A percentile compares a stretch with the other conserved stretches of the same genome.
phyloP scores from a whole-genome alignment of 1,139 yeast genomes.

The Suhomyces panamericanus region DNA sequence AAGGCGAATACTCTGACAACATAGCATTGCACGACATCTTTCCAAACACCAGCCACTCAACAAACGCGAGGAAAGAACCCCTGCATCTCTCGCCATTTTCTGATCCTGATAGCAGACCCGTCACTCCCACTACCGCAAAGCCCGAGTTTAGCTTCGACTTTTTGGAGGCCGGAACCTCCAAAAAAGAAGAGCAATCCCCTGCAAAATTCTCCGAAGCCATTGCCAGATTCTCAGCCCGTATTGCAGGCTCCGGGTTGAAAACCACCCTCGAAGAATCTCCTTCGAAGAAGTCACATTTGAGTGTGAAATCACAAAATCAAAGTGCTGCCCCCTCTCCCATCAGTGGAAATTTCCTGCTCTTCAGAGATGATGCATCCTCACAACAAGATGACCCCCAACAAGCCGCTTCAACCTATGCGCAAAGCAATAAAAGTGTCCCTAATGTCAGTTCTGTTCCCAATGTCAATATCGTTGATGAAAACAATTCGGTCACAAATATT shows the following conservation, averaged over 20 bases:
- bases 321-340: constrained; percentile 12
- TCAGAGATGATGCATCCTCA: constrained; percentile 8
- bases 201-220: constrained; percentile 31
- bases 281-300: constrained; percentile 8
- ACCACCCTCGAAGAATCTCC: constrained; percentile 14
- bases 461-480: constrained; percentile 12
- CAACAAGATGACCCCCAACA: not conserved
- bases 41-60: not conserved
- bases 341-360: constrained; percentile 14
- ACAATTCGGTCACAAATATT: constrained; percentile 6
- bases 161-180: constrained; percentile 7
- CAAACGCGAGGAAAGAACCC: not conserved
- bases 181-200: constrained; percentile 14
- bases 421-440: constrained; percentile 10
- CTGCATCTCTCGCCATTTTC: constrained; percentile 9
- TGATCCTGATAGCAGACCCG: constrained; percentile 5
- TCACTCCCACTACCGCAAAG: not conserved
- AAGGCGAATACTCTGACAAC: constrained; percentile 20
- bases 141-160: constrained; percentile 2
- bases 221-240: constrained; percentile 42
- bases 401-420: constrained; percentile 1
- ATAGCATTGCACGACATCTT: constrained; percentile 22
- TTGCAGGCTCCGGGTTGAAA: constrained; percentile 38
- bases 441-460: constrained; percentile 14
- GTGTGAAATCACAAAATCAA: constrained; percentile 1